Conservation (phyloP, 495 filamentous ascomycete species). For the Talaromyces borbonicus region DNA sequence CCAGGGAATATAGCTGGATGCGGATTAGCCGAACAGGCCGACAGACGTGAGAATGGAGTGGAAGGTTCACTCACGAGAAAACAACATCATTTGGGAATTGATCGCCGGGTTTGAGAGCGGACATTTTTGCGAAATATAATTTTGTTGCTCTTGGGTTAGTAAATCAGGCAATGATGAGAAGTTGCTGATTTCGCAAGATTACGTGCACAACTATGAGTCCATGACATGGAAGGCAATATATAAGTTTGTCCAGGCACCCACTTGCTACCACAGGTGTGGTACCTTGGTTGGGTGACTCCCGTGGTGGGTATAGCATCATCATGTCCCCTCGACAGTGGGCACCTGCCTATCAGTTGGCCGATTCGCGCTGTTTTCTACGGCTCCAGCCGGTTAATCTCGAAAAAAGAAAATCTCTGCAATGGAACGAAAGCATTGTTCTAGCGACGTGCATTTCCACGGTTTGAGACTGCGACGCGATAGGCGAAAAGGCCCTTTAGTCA, state of each 20-base stretch:
- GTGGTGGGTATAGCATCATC: not conserved
- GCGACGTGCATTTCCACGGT: no score
- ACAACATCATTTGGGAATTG: conserved; percentile 68
- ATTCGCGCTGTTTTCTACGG: no score
- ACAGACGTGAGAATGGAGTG: conserved; percentile 6
- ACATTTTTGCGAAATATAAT: conserved; percentile 42
- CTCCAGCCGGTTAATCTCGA: no score
- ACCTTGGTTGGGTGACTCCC: not conserved
- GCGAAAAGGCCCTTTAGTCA: not conserved
- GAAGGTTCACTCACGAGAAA: conserved; percentile 50
- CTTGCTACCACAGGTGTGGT: no score
- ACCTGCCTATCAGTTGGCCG: no score
- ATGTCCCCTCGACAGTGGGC: conserved; percentile 4
- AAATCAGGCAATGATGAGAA: no score
- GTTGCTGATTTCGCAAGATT: no score
- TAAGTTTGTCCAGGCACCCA: not conserved
- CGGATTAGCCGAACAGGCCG: conserved; percentile 9
- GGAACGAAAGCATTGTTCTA: no score
- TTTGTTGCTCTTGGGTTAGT: not conserved
- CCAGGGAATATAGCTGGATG: conserved; percentile 61
- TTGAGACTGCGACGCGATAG: not conserved
- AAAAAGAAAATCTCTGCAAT: no score
- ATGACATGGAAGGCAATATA: conserved; percentile 2
- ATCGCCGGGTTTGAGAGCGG: conserved; percentile 68
- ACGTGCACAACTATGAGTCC: no score